These are phyloP conservation scores for Sequoiadendron giganteum DNA, from an alignment of 75 land plant genomes.

Conservation along the genomic window DNA sequence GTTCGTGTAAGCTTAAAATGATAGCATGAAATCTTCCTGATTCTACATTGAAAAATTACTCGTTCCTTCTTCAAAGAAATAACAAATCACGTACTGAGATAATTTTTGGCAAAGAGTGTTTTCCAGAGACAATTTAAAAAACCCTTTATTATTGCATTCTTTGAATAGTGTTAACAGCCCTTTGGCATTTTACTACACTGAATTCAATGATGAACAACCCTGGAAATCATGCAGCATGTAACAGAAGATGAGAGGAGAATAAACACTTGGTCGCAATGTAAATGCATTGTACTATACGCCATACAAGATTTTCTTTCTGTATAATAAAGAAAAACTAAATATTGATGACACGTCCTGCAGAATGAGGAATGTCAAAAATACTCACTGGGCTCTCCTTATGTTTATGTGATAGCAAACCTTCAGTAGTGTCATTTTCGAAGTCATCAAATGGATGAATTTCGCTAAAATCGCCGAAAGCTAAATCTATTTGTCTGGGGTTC, in stretches of 20 bases:
- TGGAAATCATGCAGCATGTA: background rate
- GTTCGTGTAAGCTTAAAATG: too few species aligned
- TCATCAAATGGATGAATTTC: constrained; percentile 8
- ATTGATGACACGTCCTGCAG: background rate
- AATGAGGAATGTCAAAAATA: background rate
- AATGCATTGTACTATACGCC: background rate
- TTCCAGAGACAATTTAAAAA: background rate
- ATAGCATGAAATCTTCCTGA: too few species aligned
- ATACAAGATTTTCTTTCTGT: background rate
- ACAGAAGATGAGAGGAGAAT: background rate
- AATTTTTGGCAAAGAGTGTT: too few species aligned
- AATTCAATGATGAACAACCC: background rate
- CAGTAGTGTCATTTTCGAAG: background rate
- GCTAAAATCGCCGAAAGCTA: background rate
- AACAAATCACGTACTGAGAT: too few species aligned
- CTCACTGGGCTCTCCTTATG: background rate
- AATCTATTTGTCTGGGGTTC: background rate
- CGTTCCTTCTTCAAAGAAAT: too few species aligned
- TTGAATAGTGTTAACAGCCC: background rate
- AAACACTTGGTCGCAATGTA: background rate
- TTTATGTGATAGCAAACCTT: background rate
- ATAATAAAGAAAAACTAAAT: background rate
- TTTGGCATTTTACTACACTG: background rate
- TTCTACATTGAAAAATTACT: too few species aligned
- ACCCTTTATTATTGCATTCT: background rate